A percentile compares a stretch with the other conserved stretches of the same genome.
These are phyloP conservation scores for Tulasnella calospora DNA, from an alignment of 768 basidiomycete species.

Conservation along the genomic window DNA sequence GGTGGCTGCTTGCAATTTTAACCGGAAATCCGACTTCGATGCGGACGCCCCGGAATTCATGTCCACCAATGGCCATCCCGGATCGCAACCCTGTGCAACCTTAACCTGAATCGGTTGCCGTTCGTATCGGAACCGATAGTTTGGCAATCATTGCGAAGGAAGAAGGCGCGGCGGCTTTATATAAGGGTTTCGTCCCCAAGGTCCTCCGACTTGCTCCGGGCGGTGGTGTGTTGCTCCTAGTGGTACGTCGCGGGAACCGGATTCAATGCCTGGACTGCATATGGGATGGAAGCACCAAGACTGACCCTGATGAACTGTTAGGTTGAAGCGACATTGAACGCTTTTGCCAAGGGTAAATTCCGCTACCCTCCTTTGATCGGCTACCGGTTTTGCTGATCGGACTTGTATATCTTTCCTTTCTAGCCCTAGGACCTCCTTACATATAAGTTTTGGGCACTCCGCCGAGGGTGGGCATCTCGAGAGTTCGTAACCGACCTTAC, in stretches of 20 bases:
- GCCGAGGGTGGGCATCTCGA: neutral
- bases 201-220: conserved; percentile 92
- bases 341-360: neutral
- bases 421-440: conserved; percentile 54
- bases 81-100: neutral
- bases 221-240: conserved; percentile 87
- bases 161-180: conserved; percentile 79
- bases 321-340: neutral
- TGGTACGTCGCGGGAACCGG: conserved; percentile 45
- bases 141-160: conserved; percentile 75
- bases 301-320: neutral
- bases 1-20: neutral
- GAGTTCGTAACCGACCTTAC: neutral
- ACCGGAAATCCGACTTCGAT: conserved; percentile 1
- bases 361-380: neutral
- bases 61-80: neutral
- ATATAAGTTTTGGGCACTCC: conserved; percentile 29
- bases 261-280: conserved; percentile 45
- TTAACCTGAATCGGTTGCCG: neutral
- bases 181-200: conserved; percentile 95
- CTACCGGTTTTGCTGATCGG: too few relatives aligned
- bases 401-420: neutral
- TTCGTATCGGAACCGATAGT: conserved; percentile 33
- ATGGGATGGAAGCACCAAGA: conserved; percentile 58
- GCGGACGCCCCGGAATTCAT: neutral